Evolutionary conservation across 805 yeast species (phyloP), one percentile per base, ranked within the genome.

Genomic region (Pichia nakasei): DNA sequence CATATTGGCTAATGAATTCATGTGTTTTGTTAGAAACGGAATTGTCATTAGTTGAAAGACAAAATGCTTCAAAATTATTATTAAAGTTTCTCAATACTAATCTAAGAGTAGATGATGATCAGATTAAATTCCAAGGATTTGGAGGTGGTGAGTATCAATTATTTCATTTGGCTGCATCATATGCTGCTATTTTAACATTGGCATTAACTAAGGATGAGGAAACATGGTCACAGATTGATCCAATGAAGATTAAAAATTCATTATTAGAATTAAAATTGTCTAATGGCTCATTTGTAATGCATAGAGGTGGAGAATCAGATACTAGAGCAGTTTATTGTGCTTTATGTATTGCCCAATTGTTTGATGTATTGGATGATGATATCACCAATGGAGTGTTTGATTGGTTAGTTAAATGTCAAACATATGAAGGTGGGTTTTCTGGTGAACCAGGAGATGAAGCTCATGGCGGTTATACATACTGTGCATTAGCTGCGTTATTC

Each of bases 381-480:
- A 63, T 93, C 9, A 50, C 64, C 0, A 65, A 63, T 15, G 76
- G 75, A 5, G 71, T 78, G 0, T 66, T 68, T 3, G 73, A 72
- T 13, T 91, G 88, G 80, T 52, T 93, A 13, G 53, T 63, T 0
- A 51, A 58, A 12, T 87, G 96, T 53, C 98, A 93, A 61, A 85
- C 91, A 0, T 89, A 74, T 58, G 98, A 94, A 64, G 98, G 99
- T 21, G 98, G 98, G 0, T 85, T 91, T 64, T 87, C 89, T 1
- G 96, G 95, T 1, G 69, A 70, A 19, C 93, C 95, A 0, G 69
- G 73, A 5, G 82, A 77, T 47, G 99, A 93, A 61, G 97, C 97
- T 0, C 99, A 93, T 59, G 98, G 97, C 2, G 99, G 98, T 1
- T 94, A 93, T 59, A 78, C 97, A 0, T 93, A 77, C 60, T 93